These are phyloP conservation scores for Neurospora sp. DNA, from an alignment of 495 filamentous ascomycete species.

Conservation along the genomic window DNA sequence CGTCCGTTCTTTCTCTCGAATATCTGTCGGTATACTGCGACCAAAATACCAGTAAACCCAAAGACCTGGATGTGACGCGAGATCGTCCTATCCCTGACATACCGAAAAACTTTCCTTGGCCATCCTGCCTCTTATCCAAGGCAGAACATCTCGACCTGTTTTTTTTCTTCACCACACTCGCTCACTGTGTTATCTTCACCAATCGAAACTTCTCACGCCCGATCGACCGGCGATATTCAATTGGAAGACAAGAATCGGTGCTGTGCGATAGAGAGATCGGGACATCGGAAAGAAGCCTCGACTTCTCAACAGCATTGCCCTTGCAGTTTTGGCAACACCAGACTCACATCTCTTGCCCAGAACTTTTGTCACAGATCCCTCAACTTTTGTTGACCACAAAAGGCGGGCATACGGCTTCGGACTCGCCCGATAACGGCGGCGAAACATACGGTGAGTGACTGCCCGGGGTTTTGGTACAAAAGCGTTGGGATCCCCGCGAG, in stretches of 20 bases:
- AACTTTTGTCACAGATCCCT: neutral
- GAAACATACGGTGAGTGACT: conserved; percentile 1
- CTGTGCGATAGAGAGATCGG: neutral
- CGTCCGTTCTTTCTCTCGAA: neutral
- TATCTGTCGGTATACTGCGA: neutral
- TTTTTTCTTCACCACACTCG: neutral
- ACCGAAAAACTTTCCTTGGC: neutral
- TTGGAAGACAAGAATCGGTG: neutral
- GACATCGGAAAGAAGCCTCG: neutral
- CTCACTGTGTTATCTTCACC: neutral
- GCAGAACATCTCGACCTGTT: neutral
- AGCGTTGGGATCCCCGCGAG: neutral
- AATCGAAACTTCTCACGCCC: neutral
- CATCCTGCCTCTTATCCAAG: neutral
- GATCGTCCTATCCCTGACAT: neutral
- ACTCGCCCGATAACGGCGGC: neutral
- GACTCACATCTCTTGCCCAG: neutral
- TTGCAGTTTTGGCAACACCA: neutral
- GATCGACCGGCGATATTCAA: neutral
- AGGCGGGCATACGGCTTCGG: neutral
- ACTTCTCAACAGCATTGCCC: neutral
- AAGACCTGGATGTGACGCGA: neutral
- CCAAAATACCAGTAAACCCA: neutral
- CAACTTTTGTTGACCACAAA: neutral
- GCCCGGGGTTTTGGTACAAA: neutral